Evolutionary conservation across 2,329 filamentous ascomycete genomes (phyloP), one percentile per base, ranked within the genome.

Genomic region (Elsinoe fawcettii): DNA sequence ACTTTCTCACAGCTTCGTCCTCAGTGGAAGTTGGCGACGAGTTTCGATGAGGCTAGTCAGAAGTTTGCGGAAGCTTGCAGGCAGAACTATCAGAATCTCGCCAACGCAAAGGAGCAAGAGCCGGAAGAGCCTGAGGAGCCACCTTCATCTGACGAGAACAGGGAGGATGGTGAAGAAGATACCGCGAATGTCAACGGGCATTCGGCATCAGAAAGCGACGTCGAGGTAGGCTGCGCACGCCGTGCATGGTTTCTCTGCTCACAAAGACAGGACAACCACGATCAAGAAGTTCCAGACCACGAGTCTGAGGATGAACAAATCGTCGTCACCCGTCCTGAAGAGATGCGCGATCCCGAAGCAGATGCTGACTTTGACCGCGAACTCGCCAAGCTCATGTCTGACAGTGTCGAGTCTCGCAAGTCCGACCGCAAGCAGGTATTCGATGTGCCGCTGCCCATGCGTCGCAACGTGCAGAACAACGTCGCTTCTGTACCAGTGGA

Each of bases 361-460:
- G 93, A 99, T 67, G 93, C 92, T 5, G 93, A 99, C 41, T 99
- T 99, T 69, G 95, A 99, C 68, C 88, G 92, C 65, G 93, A 97
- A 72, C 93, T 96, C 70, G 91, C 93, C 36, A 96, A 95, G 72
- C 88, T 99, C 83, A 97, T 99, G 92, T 83, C 91, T 53, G 93
- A 99, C 71, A 96, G 92, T 74, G 76, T 96, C 66, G 93, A 99
- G 64, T 95, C 92, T 3, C 84, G 93, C 65, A 96, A 96, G 66
- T 95, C 96, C 64, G 93, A 99, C 67, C 88, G 93, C 61, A 96
- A 96, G 73, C 84, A 88, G 25, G 80, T 93, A 54, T 96, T 99
- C 67, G 95, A 99, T 69, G 89, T 97, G n/a, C 90, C 95, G 1
- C 75, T 99, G n/a, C 93, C 93, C 0, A 91, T 99, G 74, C 87